Evolutionary conservation across 306 rosid species (phyloP), one percentile per base, ranked within the genome.

Genomic region (Prunus dulcis): DNA sequence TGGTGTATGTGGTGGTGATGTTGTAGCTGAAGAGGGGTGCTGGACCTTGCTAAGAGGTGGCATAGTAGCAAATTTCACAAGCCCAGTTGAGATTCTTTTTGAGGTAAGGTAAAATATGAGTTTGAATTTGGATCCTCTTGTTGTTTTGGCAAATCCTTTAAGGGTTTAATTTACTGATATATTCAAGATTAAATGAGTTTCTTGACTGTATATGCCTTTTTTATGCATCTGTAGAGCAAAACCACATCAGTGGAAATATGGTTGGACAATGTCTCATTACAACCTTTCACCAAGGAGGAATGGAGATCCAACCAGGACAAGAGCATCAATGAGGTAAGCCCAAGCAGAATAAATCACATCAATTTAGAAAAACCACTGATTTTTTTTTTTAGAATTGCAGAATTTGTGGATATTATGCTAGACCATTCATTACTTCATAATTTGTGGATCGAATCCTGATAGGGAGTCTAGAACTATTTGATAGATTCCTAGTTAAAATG

Each of bases 21-120:
- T 81, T 25, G 72, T 70, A 41, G 93, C 91, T 27, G 82, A 84
- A 11, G 81, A 84, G 47, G 93, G 97, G 32, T 91, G 95, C 65
- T 91, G 97, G 97, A 80, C 78, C 47, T 74, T 88, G 67, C 84
- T 91, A 30, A 91, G 88, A 86, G 97, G 97, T 1, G 97, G 97
- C 79, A 75, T 86, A 51, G 85, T 79, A 23, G 90, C 97, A 13
- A 88, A 88, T 61, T 85, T 77, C 79, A 82, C 97, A 34, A 71
- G 74, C 76, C 66, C 72, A 14, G 87, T 74, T 47, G 87, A 91
- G 23, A 88, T 91, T 77, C 58, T 79, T 57, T 91, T 89, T 12
- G 84, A 86, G 97, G 97, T 91, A 18, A 79, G 71, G 22, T 67
- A 28, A 52, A 11, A 19, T n/a, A 17, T 50, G 74, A 50, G 43